Base-by-base conservation (phyloP, 768 basidiomycete genomes). In the Myochromella boudieri region DNA sequence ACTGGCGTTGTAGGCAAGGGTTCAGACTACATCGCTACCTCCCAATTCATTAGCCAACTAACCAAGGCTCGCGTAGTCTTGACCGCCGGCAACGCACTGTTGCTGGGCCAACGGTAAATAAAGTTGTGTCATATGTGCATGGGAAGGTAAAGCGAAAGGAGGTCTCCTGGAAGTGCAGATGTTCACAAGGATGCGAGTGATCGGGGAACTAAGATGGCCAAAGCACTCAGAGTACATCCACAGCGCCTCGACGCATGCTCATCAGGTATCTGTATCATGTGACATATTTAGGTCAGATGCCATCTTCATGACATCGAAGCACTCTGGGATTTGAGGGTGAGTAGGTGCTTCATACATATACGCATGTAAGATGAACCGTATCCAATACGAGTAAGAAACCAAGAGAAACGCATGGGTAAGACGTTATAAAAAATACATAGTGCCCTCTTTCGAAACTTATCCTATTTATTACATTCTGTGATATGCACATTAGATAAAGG, bases 231-330 rank as follows among this genome's bases (percentile, higher is more conserved):
- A 36, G 5, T 25, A 9, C 10, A 28, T 33, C 37, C 42, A 42
- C 17, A 37, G n/a, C 36, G 44, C 46, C 48, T 52, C 53, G 53
- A 53, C 52, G 43, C 50, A 46, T 46, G 25, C 41, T 46, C 48
- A 43, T 51, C 53, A 40, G 50, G 41, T 8, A 15, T 37, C n/a
- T 14, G 25, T 37, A 25, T 46, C 46, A 51, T 55, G 50, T 49
- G 49, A 48, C 41, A 42, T 29, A 44, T 38, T 18, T 44, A 6
- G 39, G 44, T 44, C 42, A 47, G 41, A 43, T 54, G 42, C 12
- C 41, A 41, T 37, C n/a, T 44, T 33, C 20, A 42, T 33, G 46
- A 49, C 52, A 49, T 45, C 33, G 43, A 48, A 53, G 44, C 31
- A 37, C 17, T 36, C 18, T 48, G 39, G 14, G 37, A 32, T 17